A percentile compares a stretch with the other conserved stretches of the same genome.
These are phyloP conservation scores for Cynara cardunculus DNA, from an alignment of 129 eudicot species.

Conservation along the genomic window DNA sequence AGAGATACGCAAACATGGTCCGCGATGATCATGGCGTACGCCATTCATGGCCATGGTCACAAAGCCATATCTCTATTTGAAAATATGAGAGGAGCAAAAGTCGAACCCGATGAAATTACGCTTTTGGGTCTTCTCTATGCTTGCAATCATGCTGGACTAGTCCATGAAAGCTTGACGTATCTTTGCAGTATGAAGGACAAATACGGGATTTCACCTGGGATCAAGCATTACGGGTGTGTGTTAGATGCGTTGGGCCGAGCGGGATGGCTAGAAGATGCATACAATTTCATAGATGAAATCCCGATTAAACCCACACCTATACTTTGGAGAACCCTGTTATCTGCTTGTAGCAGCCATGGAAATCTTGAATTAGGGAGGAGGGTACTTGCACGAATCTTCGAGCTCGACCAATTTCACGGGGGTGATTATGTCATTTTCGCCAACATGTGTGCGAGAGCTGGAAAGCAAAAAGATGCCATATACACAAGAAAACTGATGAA, in stretches of 20 bases:
- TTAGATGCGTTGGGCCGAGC: conserved; percentile 43
- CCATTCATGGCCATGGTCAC: conserved; percentile 38
- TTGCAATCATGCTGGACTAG: conserved; percentile 42
- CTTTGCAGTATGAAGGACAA: conserved; percentile 28
- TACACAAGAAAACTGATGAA: conserved; percentile 32
- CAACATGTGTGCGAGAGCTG: conserved; percentile 50
- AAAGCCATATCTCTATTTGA: conserved; percentile 34
- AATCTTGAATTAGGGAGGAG: conserved; percentile 31
- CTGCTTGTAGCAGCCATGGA: conserved; percentile 43
- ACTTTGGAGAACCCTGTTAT: conserved; percentile 51
- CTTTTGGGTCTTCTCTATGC: conserved; percentile 44
- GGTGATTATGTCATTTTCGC: conserved; percentile 52
- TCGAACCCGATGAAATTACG: conserved; percentile 36
- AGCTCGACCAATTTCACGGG: conserved; percentile 33
- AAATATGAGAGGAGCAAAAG: conserved; percentile 29
- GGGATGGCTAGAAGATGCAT: conserved; percentile 37
- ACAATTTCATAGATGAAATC: conserved; percentile 32
- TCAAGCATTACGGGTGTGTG: conserved; percentile 50
- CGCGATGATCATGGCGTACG: conserved; percentile 48
- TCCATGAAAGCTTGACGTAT: conserved; percentile 31
- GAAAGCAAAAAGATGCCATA: conserved; percentile 29
- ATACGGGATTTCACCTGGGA: conserved; percentile 27
- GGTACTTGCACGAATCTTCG: conserved; percentile 28
- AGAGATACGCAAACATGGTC: conserved; percentile 47
- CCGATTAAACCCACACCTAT: conserved; percentile 36